These are phyloP conservation scores for Wickerhamomyces kurtzmanii DNA, from an alignment of 805 yeast genomes.

Conservation along the genomic window DNA sequence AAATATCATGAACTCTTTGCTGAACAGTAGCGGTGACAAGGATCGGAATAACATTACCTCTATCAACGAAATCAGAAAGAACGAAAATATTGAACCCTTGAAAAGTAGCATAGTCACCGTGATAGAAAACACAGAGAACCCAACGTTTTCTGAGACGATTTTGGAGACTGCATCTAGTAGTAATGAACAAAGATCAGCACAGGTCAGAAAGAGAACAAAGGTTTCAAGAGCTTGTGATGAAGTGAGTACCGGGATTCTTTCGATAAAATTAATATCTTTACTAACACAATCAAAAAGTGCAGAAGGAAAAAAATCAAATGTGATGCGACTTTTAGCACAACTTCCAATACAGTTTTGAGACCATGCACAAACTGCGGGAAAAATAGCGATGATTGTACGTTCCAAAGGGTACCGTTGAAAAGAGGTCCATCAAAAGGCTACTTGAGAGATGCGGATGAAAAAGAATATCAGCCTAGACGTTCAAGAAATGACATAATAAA, in stretches of 20 bases:
- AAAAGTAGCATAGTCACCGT: too few species aligned
- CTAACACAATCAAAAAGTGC: conserved; percentile 29
- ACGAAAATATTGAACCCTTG: too few species aligned
- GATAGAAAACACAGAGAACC: too few species aligned
- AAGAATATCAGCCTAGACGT: not conserved
- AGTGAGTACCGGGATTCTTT: not conserved
- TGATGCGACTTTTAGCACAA: conserved; percentile 43
- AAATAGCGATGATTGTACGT: conserved; percentile 52
- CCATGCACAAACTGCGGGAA: conserved; percentile 55
- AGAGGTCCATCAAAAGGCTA: conserved; percentile 77
- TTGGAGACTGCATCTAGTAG: not conserved
- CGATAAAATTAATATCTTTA: too few species aligned
- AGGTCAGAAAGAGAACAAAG: conserved; percentile 48
- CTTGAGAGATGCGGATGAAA: conserved; percentile 31
- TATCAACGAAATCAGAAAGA: too few species aligned
- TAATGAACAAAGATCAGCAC: not conserved
- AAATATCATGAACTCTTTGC: too few species aligned
- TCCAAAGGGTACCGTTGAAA: conserved; percentile 63
- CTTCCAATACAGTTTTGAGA: conserved; percentile 36
- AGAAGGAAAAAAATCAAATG: conserved; percentile 66
- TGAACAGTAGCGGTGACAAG: too few species aligned
- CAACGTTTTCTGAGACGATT: too few species aligned
- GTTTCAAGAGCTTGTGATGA: conserved; percentile 79
- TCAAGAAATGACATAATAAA: not conserved
- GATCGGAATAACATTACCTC: too few species aligned